Percentiles rank a stretch among this genome's conserved stretches.
These are phyloP conservation scores for Xylariaceae sp. DNA, from an alignment of 2,329 filamentous ascomycete species.

Conservation along the genomic window DNA sequence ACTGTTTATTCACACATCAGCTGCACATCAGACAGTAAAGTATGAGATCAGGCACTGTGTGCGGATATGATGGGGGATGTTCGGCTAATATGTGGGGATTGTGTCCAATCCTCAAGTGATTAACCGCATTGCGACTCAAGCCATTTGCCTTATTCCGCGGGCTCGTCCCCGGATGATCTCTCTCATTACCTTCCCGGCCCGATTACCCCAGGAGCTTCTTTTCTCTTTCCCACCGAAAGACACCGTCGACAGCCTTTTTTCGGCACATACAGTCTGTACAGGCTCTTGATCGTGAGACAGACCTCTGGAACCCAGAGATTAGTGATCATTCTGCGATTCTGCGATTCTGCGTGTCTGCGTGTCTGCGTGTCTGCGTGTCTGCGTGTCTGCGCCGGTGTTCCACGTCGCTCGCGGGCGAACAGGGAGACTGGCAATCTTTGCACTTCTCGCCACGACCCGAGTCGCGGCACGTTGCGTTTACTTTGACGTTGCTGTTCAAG, in stretches of 20 bases:
- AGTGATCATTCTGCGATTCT: neutral
- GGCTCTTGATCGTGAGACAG: no score
- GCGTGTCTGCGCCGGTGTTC: conserved; percentile 5
- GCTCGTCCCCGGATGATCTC: conserved; percentile 15
- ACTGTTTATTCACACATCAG: no score
- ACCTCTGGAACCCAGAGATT: neutral
- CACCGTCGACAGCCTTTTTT: neutral
- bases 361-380: no score
- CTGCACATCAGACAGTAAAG: no score
- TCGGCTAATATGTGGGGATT: conserved; percentile 18
- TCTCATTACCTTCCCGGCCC: neutral
- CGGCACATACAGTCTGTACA: neutral
- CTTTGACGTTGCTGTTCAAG: neutral
- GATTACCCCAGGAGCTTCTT: conserved; percentile 1
- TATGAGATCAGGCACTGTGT: no score
- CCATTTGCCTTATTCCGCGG: conserved; percentile 15
- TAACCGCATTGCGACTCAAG: conserved; percentile 5
- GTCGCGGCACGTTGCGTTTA: neutral
- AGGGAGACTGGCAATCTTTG: neutral
- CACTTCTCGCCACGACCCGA: neutral
- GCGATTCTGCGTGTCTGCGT: no score
- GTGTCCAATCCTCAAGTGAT: conserved; percentile 12
- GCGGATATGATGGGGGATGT: conserved; percentile 1
- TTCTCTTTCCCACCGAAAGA: neutral
- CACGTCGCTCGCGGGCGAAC: neutral